These are phyloP conservation scores for Pichia cactophila DNA, from an alignment of 1,139 yeast genomes.

Conservation along the genomic window DNA sequence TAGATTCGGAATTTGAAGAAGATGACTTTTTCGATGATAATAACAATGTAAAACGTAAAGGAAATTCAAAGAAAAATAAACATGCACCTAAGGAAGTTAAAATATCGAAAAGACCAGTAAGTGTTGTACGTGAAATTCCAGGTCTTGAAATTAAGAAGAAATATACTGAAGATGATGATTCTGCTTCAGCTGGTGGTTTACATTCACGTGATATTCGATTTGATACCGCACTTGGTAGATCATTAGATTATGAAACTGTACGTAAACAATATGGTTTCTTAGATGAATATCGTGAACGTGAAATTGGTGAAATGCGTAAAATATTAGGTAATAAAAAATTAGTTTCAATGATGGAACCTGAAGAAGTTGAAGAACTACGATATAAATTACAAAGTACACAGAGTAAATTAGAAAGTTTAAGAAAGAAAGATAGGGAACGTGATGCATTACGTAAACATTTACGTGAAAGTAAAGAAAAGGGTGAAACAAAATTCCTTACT, in stretches of 20 bases:
- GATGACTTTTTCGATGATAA: slow-evolving; percentile 6
- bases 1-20: slow-evolving; percentile 16
- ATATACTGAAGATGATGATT: slow-evolving; percentile 30
- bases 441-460: slow-evolving; percentile 51
- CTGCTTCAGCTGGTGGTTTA: slow-evolving; percentile 16
- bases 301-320: slow-evolving; percentile 52
- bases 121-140: slow-evolving; percentile 64
- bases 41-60: slow-evolving; percentile 11
- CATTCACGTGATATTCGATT: slow-evolving; percentile 73
- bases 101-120: slow-evolving; percentile 54
- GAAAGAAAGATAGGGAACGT: slow-evolving; percentile 67
- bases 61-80: slow-evolving; percentile 33
- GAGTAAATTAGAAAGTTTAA: slow-evolving; percentile 70
- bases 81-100: slow-evolving; percentile 80
- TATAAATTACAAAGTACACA: slow-evolving; percentile 51
- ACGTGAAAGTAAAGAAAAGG: slow-evolving; percentile 26
- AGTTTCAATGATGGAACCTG: slow-evolving; percentile 33
- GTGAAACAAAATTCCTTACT: slow-evolving; percentile 56
- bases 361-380: slow-evolving; percentile 50
- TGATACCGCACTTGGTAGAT: slow-evolving; percentile 82
- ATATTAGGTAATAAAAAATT: slow-evolving; percentile 53
- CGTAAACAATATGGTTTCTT: slow-evolving; percentile 76
- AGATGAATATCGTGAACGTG: slow-evolving; percentile 75
- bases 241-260: slow-evolving; percentile 50
- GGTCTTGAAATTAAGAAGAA: slow-evolving; percentile 38